Evolutionary conservation across 1,284 basidiomycete species (phyloP).

Genomic region (Sporisorium sorghi): DNA sequence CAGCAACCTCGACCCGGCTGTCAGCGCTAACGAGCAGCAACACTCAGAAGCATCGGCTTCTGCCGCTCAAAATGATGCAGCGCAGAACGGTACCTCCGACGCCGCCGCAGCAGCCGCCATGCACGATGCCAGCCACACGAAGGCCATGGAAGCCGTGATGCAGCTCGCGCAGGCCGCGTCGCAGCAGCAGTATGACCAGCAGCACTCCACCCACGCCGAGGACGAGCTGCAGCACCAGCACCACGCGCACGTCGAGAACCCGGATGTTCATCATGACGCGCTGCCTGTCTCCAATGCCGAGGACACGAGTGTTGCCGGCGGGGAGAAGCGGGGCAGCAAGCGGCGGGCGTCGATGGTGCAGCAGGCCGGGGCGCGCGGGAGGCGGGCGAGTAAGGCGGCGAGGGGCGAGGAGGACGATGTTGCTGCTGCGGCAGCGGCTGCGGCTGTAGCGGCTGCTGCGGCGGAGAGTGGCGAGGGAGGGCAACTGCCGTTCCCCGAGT

Average conservation of each 20-base stretch:
- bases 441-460: constrained; percentile 18
- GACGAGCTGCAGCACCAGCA: constrained; percentile 25
- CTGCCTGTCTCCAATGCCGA: constrained; percentile 29
- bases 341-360: constrained; percentile 10
- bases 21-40: neutral
- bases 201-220: constrained; percentile 8
- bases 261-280: constrained; percentile 23
- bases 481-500: constrained; percentile 25
- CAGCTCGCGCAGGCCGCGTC: constrained; percentile 50
- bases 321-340: constrained; percentile 34
- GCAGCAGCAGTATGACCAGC: constrained; percentile 47
- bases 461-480: neutral
- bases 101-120: constrained; percentile 3
- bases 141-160: constrained; percentile 51
- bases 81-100: neutral
- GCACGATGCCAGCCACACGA: constrained; percentile 15
- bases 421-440: constrained; percentile 26
- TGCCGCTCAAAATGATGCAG: neutral
- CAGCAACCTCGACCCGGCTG: constrained; percentile 36
- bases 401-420: constrained; percentile 18
- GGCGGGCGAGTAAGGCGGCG: constrained; percentile 19
- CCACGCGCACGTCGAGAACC: constrained; percentile 28
- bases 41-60: neutral
- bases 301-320: neutral
- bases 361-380: neutral